Conservation (phyloP, 2,329 filamentous ascomycete genomes). For the Elsinoe perseae region DNA sequence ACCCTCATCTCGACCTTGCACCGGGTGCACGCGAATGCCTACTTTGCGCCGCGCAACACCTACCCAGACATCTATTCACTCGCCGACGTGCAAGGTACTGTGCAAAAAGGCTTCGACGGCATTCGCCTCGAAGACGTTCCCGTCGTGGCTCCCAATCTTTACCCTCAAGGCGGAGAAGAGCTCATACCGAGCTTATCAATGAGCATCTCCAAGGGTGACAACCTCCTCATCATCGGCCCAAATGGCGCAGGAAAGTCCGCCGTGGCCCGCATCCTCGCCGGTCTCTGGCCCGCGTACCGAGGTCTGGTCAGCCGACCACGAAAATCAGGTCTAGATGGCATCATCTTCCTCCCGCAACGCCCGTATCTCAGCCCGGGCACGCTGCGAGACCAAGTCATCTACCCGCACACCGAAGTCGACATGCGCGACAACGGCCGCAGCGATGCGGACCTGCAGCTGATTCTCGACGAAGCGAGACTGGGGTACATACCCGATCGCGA, state of each 20-base stretch:
- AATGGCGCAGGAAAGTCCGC: conserved; percentile 93
- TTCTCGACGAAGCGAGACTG: conserved; percentile 75
- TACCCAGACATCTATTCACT: conserved; percentile 78
- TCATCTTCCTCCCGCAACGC: conserved; percentile 96
- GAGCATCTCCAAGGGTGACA: conserved; percentile 82
- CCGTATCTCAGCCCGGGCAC: conserved; percentile 90
- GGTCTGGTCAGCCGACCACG: conserved; percentile 85
- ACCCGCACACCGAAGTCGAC: conserved; percentile 87
- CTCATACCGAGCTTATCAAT: conserved; percentile 82
- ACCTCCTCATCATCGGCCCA: conserved; percentile 86
- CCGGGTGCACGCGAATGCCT: conserved; percentile 83
- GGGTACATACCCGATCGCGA: conserved; percentile 88
- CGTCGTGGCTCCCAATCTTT: conserved; percentile 78
- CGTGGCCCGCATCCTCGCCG: conserved; percentile 78
- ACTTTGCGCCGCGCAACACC: conserved; percentile 59
- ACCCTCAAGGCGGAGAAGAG: conserved; percentile 85
- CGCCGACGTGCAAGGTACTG: conserved; percentile 85
- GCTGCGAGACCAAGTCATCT: conserved; percentile 92
- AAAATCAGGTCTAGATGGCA: conserved; percentile 62
- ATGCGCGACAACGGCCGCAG: conserved; percentile 75
- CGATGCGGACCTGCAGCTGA: conserved; percentile 67
- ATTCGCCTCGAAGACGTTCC: conserved; percentile 90
- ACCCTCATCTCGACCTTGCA: conserved; percentile 92
- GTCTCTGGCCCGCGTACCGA: conserved; percentile 92
- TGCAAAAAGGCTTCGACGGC: conserved; percentile 90